These are phyloP conservation scores for Tricholoma saponaceum DNA, from an alignment of 768 basidiomycete genomes.

Conservation along the genomic window DNA sequence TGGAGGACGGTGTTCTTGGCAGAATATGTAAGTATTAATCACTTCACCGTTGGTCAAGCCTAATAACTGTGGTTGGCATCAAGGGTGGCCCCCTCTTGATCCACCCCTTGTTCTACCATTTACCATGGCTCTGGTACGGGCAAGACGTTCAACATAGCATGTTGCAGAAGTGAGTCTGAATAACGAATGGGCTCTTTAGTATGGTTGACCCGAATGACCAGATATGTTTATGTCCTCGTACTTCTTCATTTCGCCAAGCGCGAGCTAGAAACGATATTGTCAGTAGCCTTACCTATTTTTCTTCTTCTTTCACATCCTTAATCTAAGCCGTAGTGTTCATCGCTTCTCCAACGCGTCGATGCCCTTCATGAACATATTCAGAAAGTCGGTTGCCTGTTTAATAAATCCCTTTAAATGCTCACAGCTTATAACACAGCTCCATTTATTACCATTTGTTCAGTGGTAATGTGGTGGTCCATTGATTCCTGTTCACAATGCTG, in stretches of 20 bases:
- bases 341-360: constrained; percentile 95
- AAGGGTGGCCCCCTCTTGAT: constrained; percentile 86
- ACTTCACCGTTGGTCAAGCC: background rate
- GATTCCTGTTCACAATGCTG: background rate
- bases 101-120: constrained; percentile 80
- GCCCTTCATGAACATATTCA: constrained; percentile 82
- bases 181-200: background rate
- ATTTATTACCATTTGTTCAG: constrained; percentile 84
- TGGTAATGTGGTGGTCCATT: constrained; percentile 32
- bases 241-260: constrained; percentile 90
- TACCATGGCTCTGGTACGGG: constrained; percentile 69
- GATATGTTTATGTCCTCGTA: constrained; percentile 70
- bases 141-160: constrained; percentile 65
- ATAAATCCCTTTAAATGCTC: background rate
- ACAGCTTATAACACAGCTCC: constrained; percentile 48
- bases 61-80: constrained; percentile 2
- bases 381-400: constrained; percentile 58
- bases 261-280: constrained; percentile 91
- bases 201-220: constrained; percentile 10
- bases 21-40: constrained; percentile 77
- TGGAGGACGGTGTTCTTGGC: constrained; percentile 88
- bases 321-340: constrained; percentile 60
- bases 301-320: background rate
- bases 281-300: constrained; percentile 20
- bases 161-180: constrained; percentile 60